Base-by-base conservation (phyloP, 768 basidiomycete genomes). In the Ramaria rubella region DNA sequence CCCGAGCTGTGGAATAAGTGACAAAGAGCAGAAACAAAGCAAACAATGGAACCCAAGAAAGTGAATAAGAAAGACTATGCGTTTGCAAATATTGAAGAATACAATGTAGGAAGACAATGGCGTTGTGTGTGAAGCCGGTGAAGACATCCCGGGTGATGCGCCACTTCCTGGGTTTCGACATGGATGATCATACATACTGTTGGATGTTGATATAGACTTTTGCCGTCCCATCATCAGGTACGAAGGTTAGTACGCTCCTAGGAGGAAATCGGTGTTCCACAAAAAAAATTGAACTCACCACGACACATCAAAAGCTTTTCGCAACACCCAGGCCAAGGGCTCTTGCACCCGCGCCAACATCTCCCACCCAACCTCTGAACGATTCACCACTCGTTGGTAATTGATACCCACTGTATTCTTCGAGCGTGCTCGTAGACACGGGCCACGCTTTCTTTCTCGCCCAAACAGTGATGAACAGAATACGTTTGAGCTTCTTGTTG, bases 391-490 rank as follows among this genome's bases (percentile, higher is more conserved):
- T 67, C 29, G 72, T 61, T 53, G 77, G 61, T 38, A 64, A 66
- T 42, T 66, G 64, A 55, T 69, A 66, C 43, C 60, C 78, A 51
- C 69, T 67, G 42, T 74, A 68, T 19, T 72, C 62, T 40, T 66
- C 66, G 59, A 74, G 65, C 55, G 65, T 70, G 64, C 79, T 46
- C 72, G 26, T 29, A 12, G 48, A 26, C 73, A 80, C 38, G 79
- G 72, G 17, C 57, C 51, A 58, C 74, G 72, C 19, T 63, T 78
- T 80, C 30, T 86, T 85, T 43, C 87, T 81, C 6, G 94, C 91
- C 91, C 93, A 96, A 21, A 92, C 84, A 1, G 91, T 87, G 58
- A 96, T 80, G 73, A 95, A 97, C 55, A 98, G 72, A 64, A 97
- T 82, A 21, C 94, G 84, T 74, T 94, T 96, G 72, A 85, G 74